These are phyloP conservation scores for Penicillium crystallinum DNA, from an alignment of 495 filamentous ascomycete genomes.

Conservation along the genomic window DNA sequence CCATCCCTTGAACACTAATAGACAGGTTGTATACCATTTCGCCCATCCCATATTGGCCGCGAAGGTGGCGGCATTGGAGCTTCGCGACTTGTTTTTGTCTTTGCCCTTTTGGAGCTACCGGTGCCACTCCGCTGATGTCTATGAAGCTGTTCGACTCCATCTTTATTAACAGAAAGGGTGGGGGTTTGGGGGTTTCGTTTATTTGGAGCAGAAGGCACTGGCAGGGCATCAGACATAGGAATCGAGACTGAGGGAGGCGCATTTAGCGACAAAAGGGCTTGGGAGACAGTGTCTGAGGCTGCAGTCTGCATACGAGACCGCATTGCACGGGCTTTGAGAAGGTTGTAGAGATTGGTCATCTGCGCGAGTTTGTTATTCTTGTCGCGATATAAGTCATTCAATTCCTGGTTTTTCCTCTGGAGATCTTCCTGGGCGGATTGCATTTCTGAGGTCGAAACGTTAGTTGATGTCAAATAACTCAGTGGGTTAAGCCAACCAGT, in stretches of 20 bases:
- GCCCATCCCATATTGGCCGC: constrained; percentile 13
- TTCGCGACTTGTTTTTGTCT: constrained; percentile 11
- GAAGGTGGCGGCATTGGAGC: constrained; percentile 27
- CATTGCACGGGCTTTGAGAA: constrained; percentile 71
- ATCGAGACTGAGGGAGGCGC: constrained; percentile 9
- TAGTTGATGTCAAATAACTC: background rate
- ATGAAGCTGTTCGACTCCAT: constrained; percentile 41
- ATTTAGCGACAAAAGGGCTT: constrained; percentile 38
- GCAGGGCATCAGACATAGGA: background rate
- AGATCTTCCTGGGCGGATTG: constrained; percentile 61
- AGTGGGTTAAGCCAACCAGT: constrained; percentile 30
- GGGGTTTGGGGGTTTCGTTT: constrained; percentile 23
- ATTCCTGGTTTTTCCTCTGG: constrained; percentile 69
- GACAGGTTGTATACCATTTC: constrained; percentile 18
- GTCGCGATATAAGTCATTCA: constrained; percentile 62
- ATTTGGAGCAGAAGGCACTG: background rate
- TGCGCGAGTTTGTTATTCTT: constrained; percentile 73
- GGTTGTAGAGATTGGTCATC: constrained; percentile 78
- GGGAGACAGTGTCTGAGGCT: constrained; percentile 61
- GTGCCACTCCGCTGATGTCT: constrained; percentile 46
- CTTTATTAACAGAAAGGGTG: constrained; percentile 27
- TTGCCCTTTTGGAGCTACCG: constrained; percentile 35
- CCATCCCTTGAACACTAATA: background rate
- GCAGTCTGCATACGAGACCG: constrained; percentile 63
- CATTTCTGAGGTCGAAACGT: constrained; percentile 46